Evolutionary conservation across 1,139 yeast species (phyloP), one percentile per base, ranked within the genome.

Genomic region (Yamadazyma dushanensis): DNA sequence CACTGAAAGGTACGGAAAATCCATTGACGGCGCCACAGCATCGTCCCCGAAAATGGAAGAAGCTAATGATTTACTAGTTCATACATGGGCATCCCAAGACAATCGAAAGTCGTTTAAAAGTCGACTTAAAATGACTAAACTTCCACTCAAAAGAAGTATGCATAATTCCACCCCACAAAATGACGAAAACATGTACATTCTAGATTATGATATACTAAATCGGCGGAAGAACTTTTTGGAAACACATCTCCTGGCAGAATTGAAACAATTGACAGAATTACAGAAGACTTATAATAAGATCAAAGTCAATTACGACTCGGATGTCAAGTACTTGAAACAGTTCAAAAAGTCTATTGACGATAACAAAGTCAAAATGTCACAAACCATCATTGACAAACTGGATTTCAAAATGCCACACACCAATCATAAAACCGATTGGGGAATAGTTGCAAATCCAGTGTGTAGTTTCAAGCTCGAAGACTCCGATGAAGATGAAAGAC

Each of bases 241-340:
- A 42, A 63, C 72, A 1, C 63, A 63, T 43, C 49, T 69, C 11
- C 66, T 58, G 64, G 75, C 75, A 1, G 75, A 69, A 40, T 36
- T 61, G 24, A 61, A 63, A 36, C 75, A 70, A 40, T 47, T 69
- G 30, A 47, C 53, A 16, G 69, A 63, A n/a, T 47, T 70, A 22
- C 59, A 65, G 35, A 41, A 45, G 8, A 54, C 61, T 41, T 51
- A 55, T 34, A 49, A 51, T 11, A 56, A 56, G 23, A 41, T 60
- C 13, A 44, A 59, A 16, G 39, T 46, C 23, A 44, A 47, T 19
- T 58, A 55, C 44, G 47, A 59, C 35, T 62, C 58, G 56, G 75
- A 70, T 49, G 44, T 45, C 29, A 49, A 51, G 28, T 68, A 69
- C 41, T 54, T 66, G 37, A 45, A 51, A 9, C 65, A 66, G 22